A percentile compares a stretch with the other conserved stretches of the same genome.
These are phyloP conservation scores for Clarireedia monteithiana DNA, from an alignment of 2,329 filamentous ascomycete species.

Conservation along the genomic window DNA sequence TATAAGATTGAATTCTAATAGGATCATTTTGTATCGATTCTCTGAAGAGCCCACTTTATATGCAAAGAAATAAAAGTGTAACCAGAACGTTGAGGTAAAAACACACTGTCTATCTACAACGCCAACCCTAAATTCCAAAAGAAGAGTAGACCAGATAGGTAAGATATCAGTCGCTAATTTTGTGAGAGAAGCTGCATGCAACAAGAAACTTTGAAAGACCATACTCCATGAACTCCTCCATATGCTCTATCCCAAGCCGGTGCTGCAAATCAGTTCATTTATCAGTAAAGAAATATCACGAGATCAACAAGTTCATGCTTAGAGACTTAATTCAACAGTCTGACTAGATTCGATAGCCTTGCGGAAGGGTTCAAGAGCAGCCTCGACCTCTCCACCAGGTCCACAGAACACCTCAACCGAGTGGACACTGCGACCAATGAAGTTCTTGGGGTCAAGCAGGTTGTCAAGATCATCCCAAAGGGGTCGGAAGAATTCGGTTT, in stretches of 20 bases:
- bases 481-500: conserved; percentile 65
- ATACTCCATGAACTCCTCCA: conserved; percentile 7
- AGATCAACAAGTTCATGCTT: background rate
- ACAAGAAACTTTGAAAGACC: background rate
- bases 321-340: conserved; percentile 18
- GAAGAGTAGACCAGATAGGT: background rate
- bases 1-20: too few species aligned
- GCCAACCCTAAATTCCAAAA: background rate
- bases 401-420: conserved; percentile 43
- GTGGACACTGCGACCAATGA: conserved; percentile 47
- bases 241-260: background rate
- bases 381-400: conserved; percentile 39
- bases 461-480: conserved; percentile 61
- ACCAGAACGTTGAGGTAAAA: background rate
- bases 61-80: background rate
- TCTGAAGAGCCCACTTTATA: background rate
- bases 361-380: conserved; percentile 40
- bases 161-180: conserved; percentile 1
- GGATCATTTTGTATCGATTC: background rate
- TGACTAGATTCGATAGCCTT: conserved; percentile 22
- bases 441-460: conserved; percentile 56
- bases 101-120: background rate
- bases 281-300: background rate
- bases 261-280: background rate
- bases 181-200: background rate